Evolutionary conservation across 257 asterid genomes (phyloP).

Genomic region (Ehretia macrophylla): DNA sequence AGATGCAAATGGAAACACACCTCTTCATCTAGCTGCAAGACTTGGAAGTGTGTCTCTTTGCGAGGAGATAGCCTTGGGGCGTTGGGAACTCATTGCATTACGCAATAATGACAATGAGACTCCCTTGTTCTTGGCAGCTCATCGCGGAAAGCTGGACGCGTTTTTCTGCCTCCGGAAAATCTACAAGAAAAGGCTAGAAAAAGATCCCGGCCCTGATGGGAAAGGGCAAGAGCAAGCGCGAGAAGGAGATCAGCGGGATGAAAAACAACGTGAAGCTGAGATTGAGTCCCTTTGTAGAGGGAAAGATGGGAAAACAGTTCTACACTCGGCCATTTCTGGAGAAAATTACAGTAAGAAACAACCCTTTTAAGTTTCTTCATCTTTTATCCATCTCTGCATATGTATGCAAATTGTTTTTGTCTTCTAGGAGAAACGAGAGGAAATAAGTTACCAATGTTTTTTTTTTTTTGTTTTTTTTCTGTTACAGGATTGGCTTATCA

Average conservation of each 20-base stretch:
- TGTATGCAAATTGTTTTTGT: too few species aligned
- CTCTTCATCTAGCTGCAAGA: conserved; percentile 50
- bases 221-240: too few species aligned
- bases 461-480: too few species aligned
- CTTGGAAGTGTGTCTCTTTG: conserved; percentile 27
- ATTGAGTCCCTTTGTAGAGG: conserved; percentile 24
- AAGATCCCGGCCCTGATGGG: too few species aligned
- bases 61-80: conserved; percentile 8
- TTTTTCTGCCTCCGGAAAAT: not conserved
- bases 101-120: conserved; percentile 32
- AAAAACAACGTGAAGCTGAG: not conserved
- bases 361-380: too few species aligned
- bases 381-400: too few species aligned
- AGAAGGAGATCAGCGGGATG: too few species aligned
- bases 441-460: too few species aligned
- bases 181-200: too few species aligned
- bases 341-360: conserved; percentile 38
- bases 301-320: conserved; percentile 36
- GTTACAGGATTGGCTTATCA: conserved; percentile 34
- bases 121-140: conserved; percentile 45
- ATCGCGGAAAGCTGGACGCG: conserved; percentile 23
- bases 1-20: conserved; percentile 38
- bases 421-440: too few species aligned
- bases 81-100: not conserved
- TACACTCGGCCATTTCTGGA: conserved; percentile 40